phyloP scores from a whole-genome alignment of 2,329 filamentous ascomycete genomes.

The Juglanconis juglandina region DNA sequence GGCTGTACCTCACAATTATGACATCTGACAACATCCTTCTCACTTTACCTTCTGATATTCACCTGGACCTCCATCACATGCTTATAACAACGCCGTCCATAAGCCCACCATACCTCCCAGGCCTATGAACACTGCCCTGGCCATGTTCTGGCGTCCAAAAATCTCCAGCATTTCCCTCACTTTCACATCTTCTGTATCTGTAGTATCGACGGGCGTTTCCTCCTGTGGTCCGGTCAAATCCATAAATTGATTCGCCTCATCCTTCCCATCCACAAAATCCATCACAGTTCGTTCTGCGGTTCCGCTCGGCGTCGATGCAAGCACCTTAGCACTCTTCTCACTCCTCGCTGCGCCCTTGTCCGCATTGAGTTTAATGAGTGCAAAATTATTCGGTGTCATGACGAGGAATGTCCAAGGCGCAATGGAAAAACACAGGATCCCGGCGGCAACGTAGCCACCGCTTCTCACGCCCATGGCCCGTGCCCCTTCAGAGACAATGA shows the following conservation, averaged over 20 bases:
- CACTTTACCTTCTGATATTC: not conserved
- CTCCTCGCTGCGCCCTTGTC: slow-evolving; percentile 3
- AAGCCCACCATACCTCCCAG: slow-evolving; percentile 6
- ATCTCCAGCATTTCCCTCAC: slow-evolving; percentile 3
- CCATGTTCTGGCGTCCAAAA: slow-evolving; percentile 8
- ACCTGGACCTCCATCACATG: not conserved
- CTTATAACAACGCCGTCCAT: not conserved
- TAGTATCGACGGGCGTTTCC: not conserved
- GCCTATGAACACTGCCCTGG: slow-evolving; percentile 5
- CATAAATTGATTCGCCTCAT: not conserved
- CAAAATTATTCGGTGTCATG: slow-evolving; percentile 15
- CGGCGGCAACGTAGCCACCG: slow-evolving; percentile 4
- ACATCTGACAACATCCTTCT: too few relatives aligned
- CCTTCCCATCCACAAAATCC: slow-evolving; percentile 1
- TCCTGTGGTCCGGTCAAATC: slow-evolving; percentile 13
- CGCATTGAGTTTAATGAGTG: slow-evolving; percentile 9
- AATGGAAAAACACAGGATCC: slow-evolving; percentile 5
- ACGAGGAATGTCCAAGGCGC: not conserved
- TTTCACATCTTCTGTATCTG: not conserved
- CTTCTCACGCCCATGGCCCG: not conserved
- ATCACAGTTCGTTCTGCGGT: not conserved
- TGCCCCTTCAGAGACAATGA: not conserved
- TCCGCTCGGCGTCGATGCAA: not conserved
- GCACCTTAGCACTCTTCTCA: not conserved
- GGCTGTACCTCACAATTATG: too few relatives aligned